phyloP scores from a whole-genome alignment of 257 asterid genomes.

The Solanum neorickii region DNA sequence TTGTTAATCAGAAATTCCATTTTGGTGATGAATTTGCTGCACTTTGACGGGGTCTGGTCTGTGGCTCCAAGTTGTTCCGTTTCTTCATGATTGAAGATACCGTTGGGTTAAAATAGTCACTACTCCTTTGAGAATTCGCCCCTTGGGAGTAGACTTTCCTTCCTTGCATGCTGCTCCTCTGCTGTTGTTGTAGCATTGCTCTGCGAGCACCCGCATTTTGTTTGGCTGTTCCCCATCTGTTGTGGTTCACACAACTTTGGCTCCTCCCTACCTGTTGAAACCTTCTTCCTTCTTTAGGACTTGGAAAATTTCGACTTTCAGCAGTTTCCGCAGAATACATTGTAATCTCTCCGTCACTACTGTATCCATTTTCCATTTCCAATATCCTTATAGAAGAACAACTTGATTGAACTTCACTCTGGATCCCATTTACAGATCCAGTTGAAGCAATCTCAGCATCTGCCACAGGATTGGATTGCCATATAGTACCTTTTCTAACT shows the following conservation, averaged over 20 bases:
- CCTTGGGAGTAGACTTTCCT: slow-evolving; percentile 84
- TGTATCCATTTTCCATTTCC: slow-evolving; percentile 45
- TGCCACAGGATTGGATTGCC: slow-evolving; percentile 15
- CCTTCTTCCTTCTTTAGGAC: slow-evolving; percentile 60
- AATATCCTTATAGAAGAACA: slow-evolving; percentile 37
- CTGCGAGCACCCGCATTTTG: slow-evolving; percentile 41
- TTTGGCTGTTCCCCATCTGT: slow-evolving; percentile 65
- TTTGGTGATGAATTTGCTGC: slow-evolving; percentile 70
- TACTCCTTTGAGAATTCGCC: slow-evolving; percentile 71
- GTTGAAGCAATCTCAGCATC: slow-evolving; percentile 72
- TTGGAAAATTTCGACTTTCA: slow-evolving; percentile 70
- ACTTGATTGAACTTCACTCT: slow-evolving; percentile 44
- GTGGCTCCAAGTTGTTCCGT: slow-evolving; percentile 41
- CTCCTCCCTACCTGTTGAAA: slow-evolving; percentile 70
- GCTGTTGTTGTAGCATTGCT: slow-evolving; percentile 50
- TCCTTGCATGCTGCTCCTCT: slow-evolving; percentile 51
- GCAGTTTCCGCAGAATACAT: slow-evolving; percentile 99
- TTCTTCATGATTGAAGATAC: slow-evolving; percentile 92
- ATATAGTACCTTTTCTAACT: slow-evolving; percentile 13
- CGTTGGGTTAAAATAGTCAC: slow-evolving; percentile 80
- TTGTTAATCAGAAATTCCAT: slow-evolving; percentile 48
- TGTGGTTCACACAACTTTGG: slow-evolving; percentile 81
- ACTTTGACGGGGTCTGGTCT: slow-evolving; percentile 40
- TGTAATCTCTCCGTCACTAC: slow-evolving; percentile 93
- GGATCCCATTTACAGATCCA: slow-evolving; percentile 74